Percentiles rank a stretch among this genome's conserved stretches.
These are phyloP conservation scores for Batrachochytrium dendrobatidis DNA, from an alignment of 371 early-diverging fungal species.

Conservation along the genomic window DNA sequence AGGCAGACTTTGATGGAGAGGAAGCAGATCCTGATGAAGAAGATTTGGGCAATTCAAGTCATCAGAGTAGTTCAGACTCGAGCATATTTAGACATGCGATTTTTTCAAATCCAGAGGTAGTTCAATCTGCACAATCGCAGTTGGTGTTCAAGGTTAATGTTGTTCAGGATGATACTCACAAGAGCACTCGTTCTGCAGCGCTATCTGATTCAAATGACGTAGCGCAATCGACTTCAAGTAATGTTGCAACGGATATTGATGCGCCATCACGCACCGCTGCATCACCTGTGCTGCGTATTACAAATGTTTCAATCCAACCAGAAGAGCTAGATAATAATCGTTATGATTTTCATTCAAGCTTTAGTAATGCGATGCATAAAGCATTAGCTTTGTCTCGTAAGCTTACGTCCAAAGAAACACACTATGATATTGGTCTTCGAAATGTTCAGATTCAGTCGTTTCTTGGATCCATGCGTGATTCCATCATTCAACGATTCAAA, in stretches of 20 bases:
- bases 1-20: slow-evolving; percentile 13
- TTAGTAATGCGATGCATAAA: too few relatives aligned
- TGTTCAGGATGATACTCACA: neutral
- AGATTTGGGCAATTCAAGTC: neutral
- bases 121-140: neutral
- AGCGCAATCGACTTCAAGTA: neutral
- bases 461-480: neutral
- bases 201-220: neutral
- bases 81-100: neutral
- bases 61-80: neutral
- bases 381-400: neutral
- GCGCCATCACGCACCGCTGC: neutral
- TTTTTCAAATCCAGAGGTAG: neutral
- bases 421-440: neutral
- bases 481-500: neutral
- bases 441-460: neutral
- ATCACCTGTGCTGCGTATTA: neutral
- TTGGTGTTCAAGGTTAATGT: neutral
- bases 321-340: neutral
- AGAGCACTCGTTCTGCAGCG: too few relatives aligned
- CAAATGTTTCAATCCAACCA: neutral
- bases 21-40: slow-evolving; percentile 9
- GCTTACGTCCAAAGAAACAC: neutral
- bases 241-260: neutral
- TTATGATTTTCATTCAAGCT: neutral